Evolutionary conservation across 192 early-diverging fungal species (phyloP).

Genomic region (Umbelopsis isabellina): DNA sequence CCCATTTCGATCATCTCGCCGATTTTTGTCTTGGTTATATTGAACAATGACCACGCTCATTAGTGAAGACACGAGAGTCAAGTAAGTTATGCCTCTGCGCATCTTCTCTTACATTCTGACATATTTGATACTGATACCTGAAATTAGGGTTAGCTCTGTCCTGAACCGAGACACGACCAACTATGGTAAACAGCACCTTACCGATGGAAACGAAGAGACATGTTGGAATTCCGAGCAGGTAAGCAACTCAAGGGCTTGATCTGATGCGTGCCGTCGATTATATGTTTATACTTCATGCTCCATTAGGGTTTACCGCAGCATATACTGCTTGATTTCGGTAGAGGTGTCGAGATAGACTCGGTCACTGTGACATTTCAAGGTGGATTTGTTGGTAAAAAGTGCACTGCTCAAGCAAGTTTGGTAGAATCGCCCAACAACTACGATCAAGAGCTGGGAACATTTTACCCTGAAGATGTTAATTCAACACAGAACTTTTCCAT

Average conservation of each 20-base stretch:
- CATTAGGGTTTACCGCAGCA: conserved; percentile 74
- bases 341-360: conserved; percentile 39
- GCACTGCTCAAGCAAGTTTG: conserved; percentile 52
- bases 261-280: background rate
- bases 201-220: conserved; percentile 79
- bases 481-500: conserved; percentile 52
- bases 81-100: conserved; percentile 24
- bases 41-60: conserved; percentile 40
- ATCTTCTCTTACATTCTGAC: background rate
- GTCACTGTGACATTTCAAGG: conserved; percentile 82
- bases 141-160: conserved; percentile 81
- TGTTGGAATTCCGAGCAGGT: conserved; percentile 96
- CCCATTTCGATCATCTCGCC: background rate
- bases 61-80: conserved; percentile 43
- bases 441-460: conserved; percentile 43
- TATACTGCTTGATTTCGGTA: conserved; percentile 70
- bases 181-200: conserved; percentile 84
- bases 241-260: conserved; percentile 2
- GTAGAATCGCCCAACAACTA: conserved; percentile 40
- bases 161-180: conserved; percentile 75
- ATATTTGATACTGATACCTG: background rate
- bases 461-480: conserved; percentile 82
- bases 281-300: background rate
- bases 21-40: too few species aligned
- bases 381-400: conserved; percentile 82